Percentiles rank a stretch among this genome's conserved stretches.
Evolutionary conservation across 2,329 filamentous ascomycete genomes (phyloP).

Genomic region (Juglanconis juglandina): DNA sequence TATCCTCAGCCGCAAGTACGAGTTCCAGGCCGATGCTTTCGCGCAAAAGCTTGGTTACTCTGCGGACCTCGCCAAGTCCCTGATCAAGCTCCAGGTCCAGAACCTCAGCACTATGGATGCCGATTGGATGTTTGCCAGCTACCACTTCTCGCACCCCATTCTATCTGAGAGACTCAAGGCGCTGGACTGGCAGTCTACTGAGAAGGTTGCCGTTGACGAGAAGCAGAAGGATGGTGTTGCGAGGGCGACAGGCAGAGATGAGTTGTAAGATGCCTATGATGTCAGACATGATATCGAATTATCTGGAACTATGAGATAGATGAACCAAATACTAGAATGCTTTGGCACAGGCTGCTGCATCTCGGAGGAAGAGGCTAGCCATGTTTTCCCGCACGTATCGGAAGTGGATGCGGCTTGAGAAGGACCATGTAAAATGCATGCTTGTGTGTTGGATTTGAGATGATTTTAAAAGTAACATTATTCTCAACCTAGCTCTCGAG

Average conservation of each 20-base stretch:
- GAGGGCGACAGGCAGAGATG: constrained; percentile 72
- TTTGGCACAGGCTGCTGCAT: no score
- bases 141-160: constrained; percentile 98
- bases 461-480: no score
- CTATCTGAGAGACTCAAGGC: constrained; percentile 89
- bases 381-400: no score
- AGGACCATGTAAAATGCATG: no score
- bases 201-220: constrained; percentile 41
- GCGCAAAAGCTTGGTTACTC: constrained; percentile 81
- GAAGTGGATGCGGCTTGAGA: no score
- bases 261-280: constrained; percentile 48
- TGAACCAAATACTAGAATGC: background rate
- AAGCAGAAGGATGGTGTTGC: constrained; percentile 45
- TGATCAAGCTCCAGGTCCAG: constrained; percentile 97
- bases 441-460: no score
- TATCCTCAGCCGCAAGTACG: constrained; percentile 86
- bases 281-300: background rate
- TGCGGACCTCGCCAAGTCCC: constrained; percentile 74
- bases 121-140: constrained; percentile 96
- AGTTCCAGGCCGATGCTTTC: constrained; percentile 94
- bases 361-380: no score
- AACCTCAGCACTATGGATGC: constrained; percentile 98
- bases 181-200: constrained; percentile 74
- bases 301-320: background rate
- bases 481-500: no score